phyloP scores from a whole-genome alignment of 2,329 filamentous ascomycete genomes.

The Geosmithia morbida region DNA sequence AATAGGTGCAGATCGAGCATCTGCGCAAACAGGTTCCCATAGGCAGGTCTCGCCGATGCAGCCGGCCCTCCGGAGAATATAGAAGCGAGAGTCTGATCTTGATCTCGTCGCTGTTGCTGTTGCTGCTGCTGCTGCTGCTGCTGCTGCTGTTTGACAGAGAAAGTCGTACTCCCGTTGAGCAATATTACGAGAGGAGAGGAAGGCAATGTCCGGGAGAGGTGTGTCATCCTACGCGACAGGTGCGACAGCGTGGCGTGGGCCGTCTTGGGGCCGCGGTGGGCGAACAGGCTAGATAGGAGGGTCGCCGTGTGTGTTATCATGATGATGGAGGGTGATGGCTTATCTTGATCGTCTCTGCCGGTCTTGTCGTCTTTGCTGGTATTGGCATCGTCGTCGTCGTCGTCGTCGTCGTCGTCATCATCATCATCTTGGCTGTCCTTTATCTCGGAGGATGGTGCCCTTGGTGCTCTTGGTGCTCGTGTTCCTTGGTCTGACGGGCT shows the following conservation, averaged over 20 bases:
- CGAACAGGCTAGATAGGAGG: slow-evolving; percentile 37
- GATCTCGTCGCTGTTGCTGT: slow-evolving; percentile 1
- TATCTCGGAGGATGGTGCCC: too few relatives aligned
- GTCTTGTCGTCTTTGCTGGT: not conserved
- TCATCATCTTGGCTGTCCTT: slow-evolving; percentile 16
- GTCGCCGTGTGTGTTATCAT: slow-evolving; percentile 39
- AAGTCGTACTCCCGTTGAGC: slow-evolving; percentile 31
- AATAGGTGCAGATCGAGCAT: slow-evolving; percentile 41
- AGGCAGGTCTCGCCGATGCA: slow-evolving; percentile 22
- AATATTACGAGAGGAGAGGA: slow-evolving; percentile 35
- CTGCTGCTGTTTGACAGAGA: not conserved
- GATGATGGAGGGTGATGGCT: slow-evolving; percentile 27
- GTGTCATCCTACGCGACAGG: slow-evolving; percentile 30
- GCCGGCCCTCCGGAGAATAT: slow-evolving; percentile 25
- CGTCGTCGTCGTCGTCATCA: slow-evolving; percentile 4
- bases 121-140: slow-evolving; percentile 1
- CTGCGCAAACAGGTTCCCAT: slow-evolving; percentile 39
- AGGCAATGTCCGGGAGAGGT: slow-evolving; percentile 24
- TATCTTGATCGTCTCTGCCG: not conserved
- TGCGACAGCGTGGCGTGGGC: slow-evolving; percentile 33
- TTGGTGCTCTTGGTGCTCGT: too few relatives aligned
- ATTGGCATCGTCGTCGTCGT: too few relatives aligned
- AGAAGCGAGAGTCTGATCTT: slow-evolving; percentile 31
- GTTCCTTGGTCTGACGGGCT: slow-evolving; percentile 13
- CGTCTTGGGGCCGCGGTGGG: slow-evolving; percentile 25